phyloP scores from a whole-genome alignment of 2,329 filamentous ascomycete species.

The Pseudophaeomoniella oleicola region DNA sequence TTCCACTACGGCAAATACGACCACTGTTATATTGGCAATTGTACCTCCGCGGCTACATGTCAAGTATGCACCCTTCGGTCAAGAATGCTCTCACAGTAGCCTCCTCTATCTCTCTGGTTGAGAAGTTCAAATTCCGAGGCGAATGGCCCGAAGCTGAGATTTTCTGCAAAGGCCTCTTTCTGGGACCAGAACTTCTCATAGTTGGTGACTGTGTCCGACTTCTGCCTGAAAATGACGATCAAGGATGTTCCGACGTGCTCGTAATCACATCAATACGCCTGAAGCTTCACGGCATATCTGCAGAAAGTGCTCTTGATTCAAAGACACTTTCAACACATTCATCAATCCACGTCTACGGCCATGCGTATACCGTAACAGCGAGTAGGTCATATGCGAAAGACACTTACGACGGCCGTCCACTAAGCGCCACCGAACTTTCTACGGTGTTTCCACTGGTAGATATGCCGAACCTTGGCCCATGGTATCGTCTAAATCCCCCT shows the following conservation, averaged over 20 bases:
- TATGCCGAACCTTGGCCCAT: conserved; percentile 33
- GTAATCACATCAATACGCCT: conserved; percentile 39
- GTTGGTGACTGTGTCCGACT: conserved; percentile 41
- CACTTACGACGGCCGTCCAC: background rate
- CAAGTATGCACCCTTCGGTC: conserved; percentile 38
- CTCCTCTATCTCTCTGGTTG: conserved; percentile 37
- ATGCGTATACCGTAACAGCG: conserved; percentile 26
- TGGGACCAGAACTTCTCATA: conserved; percentile 41
- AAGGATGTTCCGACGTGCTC: conserved; percentile 34
- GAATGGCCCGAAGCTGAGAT: conserved; percentile 39
- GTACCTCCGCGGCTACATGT: conserved; percentile 25
- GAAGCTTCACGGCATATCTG: conserved; percentile 32
- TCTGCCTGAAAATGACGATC: conserved; percentile 15
- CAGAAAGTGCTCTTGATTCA: conserved; percentile 29
- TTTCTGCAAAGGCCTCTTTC: conserved; percentile 37
- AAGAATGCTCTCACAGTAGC: conserved; percentile 37
- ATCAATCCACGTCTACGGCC: conserved; percentile 33
- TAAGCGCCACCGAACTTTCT: background rate
- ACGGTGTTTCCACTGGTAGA: conserved; percentile 21
- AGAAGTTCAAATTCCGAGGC: conserved; percentile 38
- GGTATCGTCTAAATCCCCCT: conserved; percentile 34
- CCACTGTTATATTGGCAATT: conserved; percentile 41
- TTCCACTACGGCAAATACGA: conserved; percentile 37
- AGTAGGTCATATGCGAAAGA: background rate
- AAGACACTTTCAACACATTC: conserved; percentile 30